A percentile compares a stretch with the other conserved stretches of the same genome.
phyloP scores from a whole-genome alignment of 163 green algal genomes.

The Smithsoniella earleae region DNA sequence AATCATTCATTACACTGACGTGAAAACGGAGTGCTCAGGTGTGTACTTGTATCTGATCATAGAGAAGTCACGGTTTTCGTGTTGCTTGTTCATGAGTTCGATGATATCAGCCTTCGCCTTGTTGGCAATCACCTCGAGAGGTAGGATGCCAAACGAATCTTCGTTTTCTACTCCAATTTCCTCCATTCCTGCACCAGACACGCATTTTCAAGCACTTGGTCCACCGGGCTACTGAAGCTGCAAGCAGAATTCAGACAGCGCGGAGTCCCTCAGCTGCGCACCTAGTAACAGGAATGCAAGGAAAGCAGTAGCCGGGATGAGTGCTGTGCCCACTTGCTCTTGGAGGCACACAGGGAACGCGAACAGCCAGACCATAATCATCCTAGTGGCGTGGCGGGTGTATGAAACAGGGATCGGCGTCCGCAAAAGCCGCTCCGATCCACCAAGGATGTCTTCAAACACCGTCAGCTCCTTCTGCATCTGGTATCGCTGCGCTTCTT shows the following conservation, averaged over 20 bases:
- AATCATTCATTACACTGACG: not conserved
- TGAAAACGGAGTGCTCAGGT: not conserved
- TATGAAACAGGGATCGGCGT: slow-evolving; percentile 57
- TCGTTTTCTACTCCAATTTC: slow-evolving; percentile 54
- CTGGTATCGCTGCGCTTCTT: slow-evolving; percentile 35
- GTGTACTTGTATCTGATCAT: slow-evolving; percentile 7
- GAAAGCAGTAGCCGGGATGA: slow-evolving; percentile 22
- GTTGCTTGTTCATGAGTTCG: slow-evolving; percentile 25
- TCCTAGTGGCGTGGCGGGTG: slow-evolving; percentile 34
- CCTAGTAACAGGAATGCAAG: slow-evolving; percentile 21
- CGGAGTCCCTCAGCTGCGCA: no score
- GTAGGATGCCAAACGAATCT: slow-evolving; percentile 50
- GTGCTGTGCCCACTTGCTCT: not conserved
- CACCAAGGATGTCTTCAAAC: slow-evolving; percentile 61
- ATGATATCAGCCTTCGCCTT: slow-evolving; percentile 28
- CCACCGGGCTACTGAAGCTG: no score
- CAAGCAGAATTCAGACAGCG: no score
- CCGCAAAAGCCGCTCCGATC: slow-evolving; percentile 60
- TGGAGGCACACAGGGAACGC: slow-evolving; percentile 9
- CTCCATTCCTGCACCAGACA: slow-evolving; percentile 45
- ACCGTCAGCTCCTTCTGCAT: slow-evolving; percentile 66
- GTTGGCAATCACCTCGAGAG: slow-evolving; percentile 33
- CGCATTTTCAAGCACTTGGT: no score
- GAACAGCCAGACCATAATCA: slow-evolving; percentile 21
- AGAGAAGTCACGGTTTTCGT: not conserved